These are phyloP conservation scores for Hyparrhenia diplandra DNA, from an alignment of 176 grass and related monocot genomes.

Conservation along the genomic window DNA sequence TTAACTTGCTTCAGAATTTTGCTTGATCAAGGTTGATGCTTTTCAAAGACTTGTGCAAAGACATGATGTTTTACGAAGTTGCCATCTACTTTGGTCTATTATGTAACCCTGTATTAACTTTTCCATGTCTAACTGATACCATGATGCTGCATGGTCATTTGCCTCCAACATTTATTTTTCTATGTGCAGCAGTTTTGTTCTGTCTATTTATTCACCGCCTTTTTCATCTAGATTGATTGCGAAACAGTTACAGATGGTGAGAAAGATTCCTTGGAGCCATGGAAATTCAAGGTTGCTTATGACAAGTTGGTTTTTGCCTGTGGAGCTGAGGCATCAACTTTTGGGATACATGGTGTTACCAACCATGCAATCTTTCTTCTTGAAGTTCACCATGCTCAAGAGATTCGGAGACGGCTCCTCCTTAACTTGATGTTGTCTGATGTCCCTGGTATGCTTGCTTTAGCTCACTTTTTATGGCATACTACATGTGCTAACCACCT, in stretches of 20 bases:
- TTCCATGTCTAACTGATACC: background rate
- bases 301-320: constrained; percentile 90
- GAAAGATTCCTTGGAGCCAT: constrained; percentile 55
- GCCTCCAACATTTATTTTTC: background rate
- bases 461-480: background rate
- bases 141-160: background rate
- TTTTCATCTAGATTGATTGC: constrained; percentile 71
- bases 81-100: background rate
- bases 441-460: constrained; percentile 60
- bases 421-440: constrained; percentile 95
- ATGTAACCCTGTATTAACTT: background rate
- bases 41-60: background rate
- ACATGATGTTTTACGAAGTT: background rate
- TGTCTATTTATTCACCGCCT: constrained; percentile 5
- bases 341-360: constrained; percentile 76
- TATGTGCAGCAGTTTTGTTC: background rate
- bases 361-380: constrained; percentile 93
- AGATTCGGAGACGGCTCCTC: constrained; percentile 87
- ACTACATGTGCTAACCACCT: background rate
- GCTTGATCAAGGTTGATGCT: background rate
- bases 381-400: constrained; percentile 91
- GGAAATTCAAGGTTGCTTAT: constrained; percentile 95
- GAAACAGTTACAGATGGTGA: constrained; percentile 66
- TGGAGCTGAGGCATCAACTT: constrained; percentile 89
- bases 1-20: background rate